Percentiles rank a stretch among this genome's conserved stretches.
These are phyloP conservation scores for Dothistroma septosporum DNA, from an alignment of 2,329 filamentous ascomycete species.

Conservation along the genomic window DNA sequence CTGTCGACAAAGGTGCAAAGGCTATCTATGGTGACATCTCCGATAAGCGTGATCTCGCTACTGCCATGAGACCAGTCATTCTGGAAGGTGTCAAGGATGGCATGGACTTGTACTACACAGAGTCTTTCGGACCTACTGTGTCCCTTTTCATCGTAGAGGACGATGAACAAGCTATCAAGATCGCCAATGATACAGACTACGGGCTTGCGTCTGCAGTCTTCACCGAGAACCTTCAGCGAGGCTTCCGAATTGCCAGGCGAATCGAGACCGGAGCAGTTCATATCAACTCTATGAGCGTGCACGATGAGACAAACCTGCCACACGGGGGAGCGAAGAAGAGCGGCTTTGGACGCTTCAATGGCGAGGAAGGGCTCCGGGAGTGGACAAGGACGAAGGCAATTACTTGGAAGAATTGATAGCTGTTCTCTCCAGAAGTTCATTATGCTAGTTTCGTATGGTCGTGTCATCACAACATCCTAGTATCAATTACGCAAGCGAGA, in stretches of 20 bases:
- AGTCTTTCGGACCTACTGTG: slow-evolving; percentile 72
- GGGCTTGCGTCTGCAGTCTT: slow-evolving; percentile 68
- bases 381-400: slow-evolving; percentile 39
- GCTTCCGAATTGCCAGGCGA: slow-evolving; percentile 38
- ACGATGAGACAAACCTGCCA: slow-evolving; percentile 44
- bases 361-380: slow-evolving; percentile 43
- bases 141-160: slow-evolving; percentile 60
- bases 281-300: slow-evolving; percentile 47
- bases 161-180: slow-evolving; percentile 64
- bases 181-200: slow-evolving; percentile 78
- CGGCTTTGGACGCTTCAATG: slow-evolving; percentile 47
- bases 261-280: slow-evolving; percentile 57
- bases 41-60: slow-evolving; percentile 20
- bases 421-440: neutral
- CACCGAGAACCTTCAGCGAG: slow-evolving; percentile 58
- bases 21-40: slow-evolving; percentile 47
- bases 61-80: slow-evolving; percentile 59
- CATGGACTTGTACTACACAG: slow-evolving; percentile 70
- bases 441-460: no score
- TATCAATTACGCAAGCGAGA: no score
- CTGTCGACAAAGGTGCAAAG: slow-evolving; percentile 55
- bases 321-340: slow-evolving; percentile 47
- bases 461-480: no score
- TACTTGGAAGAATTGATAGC: slow-evolving; percentile 23
- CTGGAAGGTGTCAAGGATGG: slow-evolving; percentile 61